A percentile compares a stretch with the other conserved stretches of the same genome.
Evolutionary conservation across 2,329 filamentous ascomycete genomes (phyloP).

Genomic region (Fusarium oligoseptatum): DNA sequence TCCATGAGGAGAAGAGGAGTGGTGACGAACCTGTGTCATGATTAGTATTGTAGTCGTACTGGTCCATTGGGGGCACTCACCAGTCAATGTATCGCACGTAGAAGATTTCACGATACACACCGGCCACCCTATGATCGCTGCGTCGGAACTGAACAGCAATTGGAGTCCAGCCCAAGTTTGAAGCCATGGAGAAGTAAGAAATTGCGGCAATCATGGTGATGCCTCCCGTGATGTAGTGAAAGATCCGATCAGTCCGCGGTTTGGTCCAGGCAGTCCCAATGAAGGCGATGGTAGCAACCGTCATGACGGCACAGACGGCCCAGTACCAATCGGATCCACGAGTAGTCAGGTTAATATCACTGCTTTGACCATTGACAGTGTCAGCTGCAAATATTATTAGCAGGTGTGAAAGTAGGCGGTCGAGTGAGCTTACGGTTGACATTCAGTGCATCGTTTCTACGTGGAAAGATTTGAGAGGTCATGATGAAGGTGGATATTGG

Average conservation of each 20-base stretch:
- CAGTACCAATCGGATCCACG: constrained; percentile 75
- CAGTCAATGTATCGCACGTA: constrained; percentile 66
- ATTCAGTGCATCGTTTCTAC: constrained; percentile 20
- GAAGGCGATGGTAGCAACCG: constrained; percentile 64
- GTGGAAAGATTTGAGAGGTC: background rate
- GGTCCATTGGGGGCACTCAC: background rate
- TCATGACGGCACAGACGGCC: constrained; percentile 72
- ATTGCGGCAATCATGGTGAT: constrained; percentile 63
- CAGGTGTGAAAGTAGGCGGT: rapidly evolving
- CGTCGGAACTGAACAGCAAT: constrained; percentile 66
- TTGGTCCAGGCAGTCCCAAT: constrained; percentile 66
- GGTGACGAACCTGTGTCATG: constrained; percentile 59
- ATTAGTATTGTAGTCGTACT: background rate
- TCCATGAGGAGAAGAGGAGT: constrained; percentile 74
- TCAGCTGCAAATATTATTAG: background rate
- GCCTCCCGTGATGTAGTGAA: constrained; percentile 67
- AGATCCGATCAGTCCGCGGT: constrained; percentile 66
- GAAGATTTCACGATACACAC: constrained; percentile 70
- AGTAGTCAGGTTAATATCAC: constrained; percentile 69
- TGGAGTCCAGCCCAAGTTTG: constrained; percentile 61
- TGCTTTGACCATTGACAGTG: constrained; percentile 23
- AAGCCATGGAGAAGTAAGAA: constrained; percentile 65
- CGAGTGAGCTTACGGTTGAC: constrained; percentile 17
- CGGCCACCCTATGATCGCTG: constrained; percentile 54
- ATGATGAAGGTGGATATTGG: background rate